Percentiles rank a stretch among this genome's conserved stretches.
Conservation (phyloP, 1,284 basidiomycete genomes). For the Ustilago curta region DNA sequence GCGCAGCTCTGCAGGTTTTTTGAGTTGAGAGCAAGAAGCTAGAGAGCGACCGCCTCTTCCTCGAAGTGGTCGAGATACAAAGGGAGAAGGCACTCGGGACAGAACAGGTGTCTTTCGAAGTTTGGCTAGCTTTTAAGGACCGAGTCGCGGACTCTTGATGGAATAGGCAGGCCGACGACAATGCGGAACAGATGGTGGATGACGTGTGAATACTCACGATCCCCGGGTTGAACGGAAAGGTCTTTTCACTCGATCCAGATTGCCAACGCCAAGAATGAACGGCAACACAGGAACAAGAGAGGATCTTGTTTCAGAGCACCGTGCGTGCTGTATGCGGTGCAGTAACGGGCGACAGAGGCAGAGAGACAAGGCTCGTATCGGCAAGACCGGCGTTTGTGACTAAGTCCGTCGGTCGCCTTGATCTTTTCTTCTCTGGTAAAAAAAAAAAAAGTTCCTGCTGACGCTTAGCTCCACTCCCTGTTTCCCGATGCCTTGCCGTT, state of each 20-base stretch:
- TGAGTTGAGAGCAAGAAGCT: conserved; percentile 7
- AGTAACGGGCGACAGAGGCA: neutral
- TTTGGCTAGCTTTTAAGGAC: neutral
- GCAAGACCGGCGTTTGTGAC: conserved; percentile 5
- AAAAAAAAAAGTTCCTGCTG: neutral
- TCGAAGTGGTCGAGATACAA: neutral
- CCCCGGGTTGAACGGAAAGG: conserved; percentile 8
- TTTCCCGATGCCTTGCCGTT: too few relatives aligned
- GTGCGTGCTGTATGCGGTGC: conserved; percentile 2
- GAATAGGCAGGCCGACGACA: neutral
- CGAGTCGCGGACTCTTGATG: neutral
- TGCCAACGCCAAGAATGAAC: neutral
- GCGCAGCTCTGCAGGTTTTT: neutral
- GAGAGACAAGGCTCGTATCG: conserved; percentile 1
- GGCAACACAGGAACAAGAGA: too few relatives aligned
- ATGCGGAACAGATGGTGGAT: conserved; percentile 6
- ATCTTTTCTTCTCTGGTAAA: neutral
- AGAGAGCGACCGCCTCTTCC: conserved; percentile 1
- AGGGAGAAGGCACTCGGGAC: neutral
- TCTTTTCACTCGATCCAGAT: conserved; percentile 1
- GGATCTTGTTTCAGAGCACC: neutral
- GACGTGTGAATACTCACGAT: conserved; percentile 4
- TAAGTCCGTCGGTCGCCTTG: conserved; percentile 4
- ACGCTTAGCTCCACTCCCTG: neutral
- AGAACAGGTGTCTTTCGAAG: neutral